Conservation (phyloP, 75 land plant genomes). For the Azolla pinnata region DNA sequence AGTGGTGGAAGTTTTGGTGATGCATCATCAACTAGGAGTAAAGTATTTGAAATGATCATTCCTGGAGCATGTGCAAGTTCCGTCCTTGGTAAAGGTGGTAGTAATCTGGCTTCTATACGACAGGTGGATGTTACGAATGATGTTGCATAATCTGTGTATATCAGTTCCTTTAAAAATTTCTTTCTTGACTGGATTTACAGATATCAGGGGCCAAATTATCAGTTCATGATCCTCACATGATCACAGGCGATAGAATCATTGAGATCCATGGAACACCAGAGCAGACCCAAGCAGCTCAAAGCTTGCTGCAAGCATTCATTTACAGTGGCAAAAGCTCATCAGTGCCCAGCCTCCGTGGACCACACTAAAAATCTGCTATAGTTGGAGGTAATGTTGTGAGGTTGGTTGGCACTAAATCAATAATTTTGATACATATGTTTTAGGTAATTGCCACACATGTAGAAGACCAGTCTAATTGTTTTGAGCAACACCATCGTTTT, state of each 20-base stretch:
- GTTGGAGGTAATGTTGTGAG: too few species aligned
- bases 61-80: slow-evolving; percentile 47
- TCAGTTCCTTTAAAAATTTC: too few species aligned
- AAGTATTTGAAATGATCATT: slow-evolving; percentile 37
- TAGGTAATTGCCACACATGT: too few species aligned
- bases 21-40: background rate
- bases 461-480: too few species aligned
- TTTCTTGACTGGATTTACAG: too few species aligned
- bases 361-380: too few species aligned
- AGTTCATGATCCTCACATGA: slow-evolving; percentile 37
- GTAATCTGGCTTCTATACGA: slow-evolving; percentile 40
- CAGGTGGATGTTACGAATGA: slow-evolving; percentile 41
- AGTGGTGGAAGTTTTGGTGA: background rate
- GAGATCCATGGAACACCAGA: slow-evolving; percentile 60
- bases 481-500: too few species aligned
- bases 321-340: slow-evolving; percentile 20
- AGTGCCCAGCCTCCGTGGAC: too few species aligned
- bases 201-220: slow-evolving; percentile 58
- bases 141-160: too few species aligned
- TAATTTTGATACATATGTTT: too few species aligned
- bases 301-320: slow-evolving; percentile 63
- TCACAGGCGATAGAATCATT: slow-evolving; percentile 26
- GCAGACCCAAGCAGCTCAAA: slow-evolving; percentile 62
- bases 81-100: slow-evolving; percentile 64
- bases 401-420: too few species aligned